Evolutionary conservation across 306 rosid genomes (phyloP), one percentile per base, ranked within the genome.

Genomic region (Ormosia emarginata): DNA sequence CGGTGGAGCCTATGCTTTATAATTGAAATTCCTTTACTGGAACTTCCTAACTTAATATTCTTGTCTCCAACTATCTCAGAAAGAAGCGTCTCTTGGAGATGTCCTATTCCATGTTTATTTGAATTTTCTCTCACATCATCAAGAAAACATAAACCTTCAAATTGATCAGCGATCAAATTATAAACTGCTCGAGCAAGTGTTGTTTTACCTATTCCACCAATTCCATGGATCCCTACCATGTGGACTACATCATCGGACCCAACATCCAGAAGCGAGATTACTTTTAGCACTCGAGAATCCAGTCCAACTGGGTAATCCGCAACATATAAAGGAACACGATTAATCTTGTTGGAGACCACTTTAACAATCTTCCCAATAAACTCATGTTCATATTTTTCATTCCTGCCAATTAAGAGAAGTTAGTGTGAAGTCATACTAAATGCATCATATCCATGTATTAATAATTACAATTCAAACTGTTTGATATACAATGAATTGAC

Each of bases 241-340:
- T 2, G 2, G 3, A 59, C 62, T 29, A 4, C 18, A 11, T 63
- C 36, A 3, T 17, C 24, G 40, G 53, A 85, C 1, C 36, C 69
- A 6, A 61, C 15, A 7, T 41, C 63, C 10, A 85, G 13, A 49
- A 75, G 75, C 12, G 47, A 39, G n/a, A 1, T 67, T 3, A 80
- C 70, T 13, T 69, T 3, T 18, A 6, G 14, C 14, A 75, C 11
- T 1, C 7, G 62, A 40, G 46, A 9, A 4, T 85, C 79, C 2
- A 85, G 7, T 8, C 79, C 88, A 85, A 80, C 82, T 0, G 71
- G 88, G 44, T 69, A 37, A 43, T 75, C 18, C n/a, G 47, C 82
- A 39, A 68, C 40, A 53, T 75, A 46, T 5, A 85, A 47, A 59
- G 32, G 78, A 74, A 1, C 2, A 0, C 46, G 63, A 15, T 52